Evolutionary conservation across 2,329 filamentous ascomycete genomes (phyloP).

Genomic region (Paraconiothyrium sp.): DNA sequence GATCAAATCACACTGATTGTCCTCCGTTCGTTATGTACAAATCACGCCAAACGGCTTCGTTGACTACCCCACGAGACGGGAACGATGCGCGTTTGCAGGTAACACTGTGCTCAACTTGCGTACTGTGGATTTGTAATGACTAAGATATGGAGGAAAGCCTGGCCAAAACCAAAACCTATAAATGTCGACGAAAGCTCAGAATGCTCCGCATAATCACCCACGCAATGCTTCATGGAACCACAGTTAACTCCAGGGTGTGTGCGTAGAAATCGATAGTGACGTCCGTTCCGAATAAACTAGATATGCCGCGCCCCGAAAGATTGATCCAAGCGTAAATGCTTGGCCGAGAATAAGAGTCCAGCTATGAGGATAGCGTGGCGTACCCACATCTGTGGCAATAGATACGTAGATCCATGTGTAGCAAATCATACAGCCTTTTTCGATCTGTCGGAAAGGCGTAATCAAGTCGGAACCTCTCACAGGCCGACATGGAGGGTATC

Average conservation of each 20-base stretch:
- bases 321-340: slow-evolving; percentile 4
- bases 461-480: slow-evolving; percentile 34
- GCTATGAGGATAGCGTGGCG: slow-evolving; percentile 10
- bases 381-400: neutral
- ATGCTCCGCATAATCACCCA: slow-evolving; percentile 38
- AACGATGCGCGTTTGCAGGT: slow-evolving; percentile 23
- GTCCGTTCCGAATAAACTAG: slow-evolving; percentile 19
- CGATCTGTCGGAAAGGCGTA: slow-evolving; percentile 25
- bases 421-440: slow-evolving; percentile 7
- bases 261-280: slow-evolving; percentile 19
- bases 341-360: slow-evolving; percentile 19
- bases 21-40: slow-evolving; percentile 28
- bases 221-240: slow-evolving; percentile 43
- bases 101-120: slow-evolving; percentile 26
- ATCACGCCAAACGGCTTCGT: slow-evolving; percentile 26
- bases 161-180: slow-evolving; percentile 21
- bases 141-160: slow-evolving; percentile 19
- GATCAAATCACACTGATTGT: slow-evolving; percentile 15
- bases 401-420: slow-evolving; percentile 2
- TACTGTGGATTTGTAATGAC: slow-evolving; percentile 18
- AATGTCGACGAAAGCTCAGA: slow-evolving; percentile 27
- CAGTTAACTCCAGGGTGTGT: slow-evolving; percentile 27
- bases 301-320: slow-evolving; percentile 8
- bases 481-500: slow-evolving; percentile 40
- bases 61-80: slow-evolving; percentile 17